These are phyloP conservation scores for Pseudogymnoascus destructans DNA, from an alignment of 2,329 filamentous ascomycete genomes.

Conservation along the genomic window DNA sequence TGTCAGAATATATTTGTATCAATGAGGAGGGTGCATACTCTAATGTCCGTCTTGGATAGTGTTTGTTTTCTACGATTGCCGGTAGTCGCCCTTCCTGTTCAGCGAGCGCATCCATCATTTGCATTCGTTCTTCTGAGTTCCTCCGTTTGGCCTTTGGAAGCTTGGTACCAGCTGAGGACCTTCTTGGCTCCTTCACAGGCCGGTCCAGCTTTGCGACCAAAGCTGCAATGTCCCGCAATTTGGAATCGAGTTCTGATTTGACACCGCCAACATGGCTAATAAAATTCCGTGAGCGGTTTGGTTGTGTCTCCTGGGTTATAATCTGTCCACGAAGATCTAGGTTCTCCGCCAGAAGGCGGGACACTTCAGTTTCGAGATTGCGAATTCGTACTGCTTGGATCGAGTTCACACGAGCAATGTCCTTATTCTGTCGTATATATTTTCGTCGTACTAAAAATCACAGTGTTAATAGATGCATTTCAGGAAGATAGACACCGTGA, in stretches of 20 bases:
- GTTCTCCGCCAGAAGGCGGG: conserved; percentile 66
- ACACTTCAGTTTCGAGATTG: conserved; percentile 61
- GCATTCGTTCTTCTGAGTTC: conserved; percentile 40
- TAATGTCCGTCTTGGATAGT: conserved; percentile 53
- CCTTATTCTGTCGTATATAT: conserved; percentile 71
- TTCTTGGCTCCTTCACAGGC: conserved; percentile 17
- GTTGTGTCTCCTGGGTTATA: conserved; percentile 50
- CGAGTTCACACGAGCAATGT: conserved; percentile 69
- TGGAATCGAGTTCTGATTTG: conserved; percentile 56
- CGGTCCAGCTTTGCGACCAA: conserved; percentile 40
- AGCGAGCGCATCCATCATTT: conserved; percentile 27
- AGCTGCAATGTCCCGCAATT: conserved; percentile 55
- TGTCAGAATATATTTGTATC: conserved; percentile 24
- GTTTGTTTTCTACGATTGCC: conserved; percentile 57
- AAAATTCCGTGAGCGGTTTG: conserved; percentile 44
- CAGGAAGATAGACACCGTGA: conserved; percentile 3
- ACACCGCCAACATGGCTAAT: conserved; percentile 56
- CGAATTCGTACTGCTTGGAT: conserved; percentile 65
- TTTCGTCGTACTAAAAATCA: conserved; percentile 53
- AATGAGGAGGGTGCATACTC: conserved; percentile 37
- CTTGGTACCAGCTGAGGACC: conserved; percentile 15
- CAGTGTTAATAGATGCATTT: conserved; percentile 12
- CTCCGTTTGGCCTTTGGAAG: conserved; percentile 31
- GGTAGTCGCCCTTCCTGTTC: conserved; percentile 36
- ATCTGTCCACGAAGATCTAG: conserved; percentile 59